phyloP scores from a whole-genome alignment of 257 asterid genomes.

The Salvia miltiorrhiza region DNA sequence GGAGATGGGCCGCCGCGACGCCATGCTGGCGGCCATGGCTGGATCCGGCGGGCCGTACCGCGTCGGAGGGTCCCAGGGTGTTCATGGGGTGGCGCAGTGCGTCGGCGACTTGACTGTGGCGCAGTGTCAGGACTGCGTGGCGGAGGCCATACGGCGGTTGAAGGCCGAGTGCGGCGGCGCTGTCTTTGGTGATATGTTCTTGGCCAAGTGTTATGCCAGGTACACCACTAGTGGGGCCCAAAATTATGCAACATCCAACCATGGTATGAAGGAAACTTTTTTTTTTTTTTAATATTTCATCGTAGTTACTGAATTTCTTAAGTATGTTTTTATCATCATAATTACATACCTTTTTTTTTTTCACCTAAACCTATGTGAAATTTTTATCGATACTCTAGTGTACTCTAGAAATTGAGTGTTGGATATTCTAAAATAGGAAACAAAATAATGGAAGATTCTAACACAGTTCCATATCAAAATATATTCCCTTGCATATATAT shows the following conservation, averaged over 20 bases:
- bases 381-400: no score
- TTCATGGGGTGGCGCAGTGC: slow-evolving; percentile 89
- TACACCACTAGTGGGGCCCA: slow-evolving; percentile 70
- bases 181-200: slow-evolving; percentile 81
- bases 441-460: no score
- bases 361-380: no score
- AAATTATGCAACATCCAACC: slow-evolving; percentile 40
- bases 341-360: no score
- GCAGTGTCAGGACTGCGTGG: slow-evolving; percentile 80
- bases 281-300: no score
- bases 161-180: slow-evolving; percentile 88
- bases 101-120: slow-evolving; percentile 75
- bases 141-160: slow-evolving; percentile 78
- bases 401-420: no score
- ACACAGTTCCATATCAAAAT: no score
- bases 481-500: no score
- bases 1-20: slow-evolving; percentile 60
- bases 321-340: no score
- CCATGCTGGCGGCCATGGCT: slow-evolving; percentile 53
- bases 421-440: no score
- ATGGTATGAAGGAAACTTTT: slow-evolving; percentile 34
- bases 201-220: slow-evolving; percentile 89
- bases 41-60: slow-evolving; percentile 68
- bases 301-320: no score
- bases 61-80: slow-evolving; percentile 67